Conservation (phyloP, 169 alveolate genomes). For the Ichthyophthirius multifiliis region DNA sequence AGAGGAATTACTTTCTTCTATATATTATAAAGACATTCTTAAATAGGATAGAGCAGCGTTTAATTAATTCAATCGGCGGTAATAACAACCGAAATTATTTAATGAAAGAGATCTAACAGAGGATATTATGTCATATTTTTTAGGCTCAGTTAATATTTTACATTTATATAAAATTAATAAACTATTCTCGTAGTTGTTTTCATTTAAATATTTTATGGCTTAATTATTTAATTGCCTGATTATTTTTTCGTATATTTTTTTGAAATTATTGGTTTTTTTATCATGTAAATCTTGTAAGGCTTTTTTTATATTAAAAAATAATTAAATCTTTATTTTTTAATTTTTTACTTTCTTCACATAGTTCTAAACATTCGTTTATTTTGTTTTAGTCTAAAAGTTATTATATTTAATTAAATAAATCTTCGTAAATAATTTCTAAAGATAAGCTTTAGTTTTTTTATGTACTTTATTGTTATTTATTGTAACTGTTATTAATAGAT, state of each 20-base stretch:
- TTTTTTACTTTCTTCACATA: not conserved
- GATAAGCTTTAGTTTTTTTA: too few species aligned
- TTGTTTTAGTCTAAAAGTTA: not conserved
- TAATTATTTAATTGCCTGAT: not conserved
- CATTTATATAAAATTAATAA: not conserved
- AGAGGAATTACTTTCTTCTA: not conserved
- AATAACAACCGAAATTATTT: slow-evolving; percentile 56
- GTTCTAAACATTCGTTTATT: slow-evolving; percentile 3
- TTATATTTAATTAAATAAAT: not conserved
- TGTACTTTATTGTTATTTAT: too few species aligned
- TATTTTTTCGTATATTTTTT: not conserved
- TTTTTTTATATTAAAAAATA: not conserved
- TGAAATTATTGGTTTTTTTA: not conserved
- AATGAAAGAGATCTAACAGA: slow-evolving; percentile 46
- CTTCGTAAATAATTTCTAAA: too few species aligned
- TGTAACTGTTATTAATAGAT: too few species aligned
- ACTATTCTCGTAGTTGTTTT: not conserved
- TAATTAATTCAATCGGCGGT: slow-evolving; percentile 37
- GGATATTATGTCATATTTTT: not conserved
- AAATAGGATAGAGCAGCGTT: slow-evolving; percentile 40
- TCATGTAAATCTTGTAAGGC: not conserved
- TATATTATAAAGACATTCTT: slow-evolving; percentile 19
- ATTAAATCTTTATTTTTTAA: not conserved
- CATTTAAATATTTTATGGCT: not conserved
- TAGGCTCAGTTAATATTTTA: not conserved